phyloP scores from a whole-genome alignment of 495 filamentous ascomycete species.

The Polyplosphaeria fusca region DNA sequence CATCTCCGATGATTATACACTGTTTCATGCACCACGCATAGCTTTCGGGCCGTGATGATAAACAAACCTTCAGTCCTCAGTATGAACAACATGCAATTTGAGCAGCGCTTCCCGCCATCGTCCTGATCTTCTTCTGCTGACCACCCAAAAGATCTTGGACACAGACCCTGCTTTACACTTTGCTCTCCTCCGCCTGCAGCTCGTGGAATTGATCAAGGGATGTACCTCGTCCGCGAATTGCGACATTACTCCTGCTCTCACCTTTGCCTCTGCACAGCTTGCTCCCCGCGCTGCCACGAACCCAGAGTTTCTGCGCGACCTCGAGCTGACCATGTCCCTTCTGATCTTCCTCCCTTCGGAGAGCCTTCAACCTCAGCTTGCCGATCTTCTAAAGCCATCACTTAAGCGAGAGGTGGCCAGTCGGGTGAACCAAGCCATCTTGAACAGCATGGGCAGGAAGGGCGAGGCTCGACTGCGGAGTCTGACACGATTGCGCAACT shows the following conservation, averaged over 20 bases:
- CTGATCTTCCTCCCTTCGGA: conserved; percentile 74
- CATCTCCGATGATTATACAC: conserved; percentile 81
- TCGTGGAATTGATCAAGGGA: conserved; percentile 85
- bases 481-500: conserved; percentile 76
- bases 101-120: background rate
- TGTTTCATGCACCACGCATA: conserved; percentile 99
- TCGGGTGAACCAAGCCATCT: conserved; percentile 81
- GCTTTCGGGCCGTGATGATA: conserved; percentile 85
- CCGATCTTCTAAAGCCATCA: conserved; percentile 70
- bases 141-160: conserved; percentile 73
- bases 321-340: conserved; percentile 90
- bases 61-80: conserved; percentile 91
- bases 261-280: conserved; percentile 82
- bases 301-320: conserved; percentile 74
- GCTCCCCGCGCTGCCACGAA: conserved; percentile 83
- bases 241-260: conserved; percentile 77
- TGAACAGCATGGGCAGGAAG: conserved; percentile 64
- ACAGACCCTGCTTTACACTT: conserved; percentile 82
- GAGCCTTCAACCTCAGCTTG: conserved; percentile 70
- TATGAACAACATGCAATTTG: conserved; percentile 61
- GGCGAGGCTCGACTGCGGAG: conserved; percentile 76
- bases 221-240: conserved; percentile 61
- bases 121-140: conserved; percentile 3
- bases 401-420: conserved; percentile 79
- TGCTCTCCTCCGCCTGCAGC: conserved; percentile 80